phyloP scores from a whole-genome alignment of 176 grass and related monocot genomes.

The Leersia perrieri region DNA sequence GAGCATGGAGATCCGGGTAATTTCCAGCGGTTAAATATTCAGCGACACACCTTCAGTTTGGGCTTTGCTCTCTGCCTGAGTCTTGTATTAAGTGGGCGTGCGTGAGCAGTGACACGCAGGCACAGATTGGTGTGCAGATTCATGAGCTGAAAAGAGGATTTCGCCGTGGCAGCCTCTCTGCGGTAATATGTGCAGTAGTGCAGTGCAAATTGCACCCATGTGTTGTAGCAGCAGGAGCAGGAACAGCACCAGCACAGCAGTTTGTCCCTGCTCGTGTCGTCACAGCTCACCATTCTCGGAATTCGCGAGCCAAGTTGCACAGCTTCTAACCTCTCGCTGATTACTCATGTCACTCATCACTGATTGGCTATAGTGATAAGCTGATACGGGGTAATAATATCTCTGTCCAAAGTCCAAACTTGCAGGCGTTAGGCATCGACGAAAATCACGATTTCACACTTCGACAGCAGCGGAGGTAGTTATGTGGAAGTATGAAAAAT shows the following conservation, averaged over 20 bases:
- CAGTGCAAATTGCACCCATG: neutral
- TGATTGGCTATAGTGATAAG: too few species aligned
- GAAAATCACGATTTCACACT: neutral
- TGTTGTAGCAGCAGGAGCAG: neutral
- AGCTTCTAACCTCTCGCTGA: neutral
- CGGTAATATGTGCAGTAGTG: neutral
- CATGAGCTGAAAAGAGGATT: neutral
- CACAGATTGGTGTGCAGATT: neutral
- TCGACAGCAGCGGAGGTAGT: neutral
- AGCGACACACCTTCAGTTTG: neutral
- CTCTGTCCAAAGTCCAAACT: neutral
- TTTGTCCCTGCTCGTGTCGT: constrained; percentile 1
- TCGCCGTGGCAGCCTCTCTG: neutral
- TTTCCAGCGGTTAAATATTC: neutral
- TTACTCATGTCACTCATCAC: neutral
- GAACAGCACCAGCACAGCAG: neutral
- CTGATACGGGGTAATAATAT: too few species aligned
- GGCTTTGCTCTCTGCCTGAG: neutral
- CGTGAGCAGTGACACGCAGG: neutral
- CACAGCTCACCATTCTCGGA: neutral
- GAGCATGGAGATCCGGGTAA: neutral
- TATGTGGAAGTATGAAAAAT: too few species aligned
- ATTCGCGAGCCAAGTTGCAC: neutral
- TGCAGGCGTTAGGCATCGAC: neutral
- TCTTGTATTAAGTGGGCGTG: neutral